phyloP scores from a whole-genome alignment of 176 grass and related monocot species.

The Aechmea fasciata region DNA sequence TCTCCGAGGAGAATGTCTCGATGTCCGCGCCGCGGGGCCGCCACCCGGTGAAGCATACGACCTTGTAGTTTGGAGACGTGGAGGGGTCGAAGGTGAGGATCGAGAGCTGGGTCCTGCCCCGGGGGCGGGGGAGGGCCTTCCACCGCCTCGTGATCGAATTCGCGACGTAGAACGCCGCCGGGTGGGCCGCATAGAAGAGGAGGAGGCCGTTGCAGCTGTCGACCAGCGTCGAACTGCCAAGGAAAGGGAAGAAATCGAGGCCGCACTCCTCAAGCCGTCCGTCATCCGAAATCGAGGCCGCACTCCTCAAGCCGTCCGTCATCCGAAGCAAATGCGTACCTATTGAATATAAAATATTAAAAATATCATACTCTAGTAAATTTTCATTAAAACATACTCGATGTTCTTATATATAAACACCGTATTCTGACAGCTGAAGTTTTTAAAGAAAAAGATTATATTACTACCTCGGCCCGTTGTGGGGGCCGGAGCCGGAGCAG shows the following conservation, averaged over 20 bases:
- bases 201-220: conserved; percentile 86
- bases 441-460: too few species aligned
- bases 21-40: conserved; percentile 38
- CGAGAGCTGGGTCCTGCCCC: conserved; percentile 41
- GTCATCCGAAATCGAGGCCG: too few species aligned
- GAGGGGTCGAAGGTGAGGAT: conserved; percentile 65
- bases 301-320: too few species aligned
- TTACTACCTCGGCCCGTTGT: conserved; percentile 11
- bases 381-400: too few species aligned
- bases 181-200: conserved; percentile 37
- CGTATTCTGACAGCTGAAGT: too few species aligned
- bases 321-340: conserved; percentile 34
- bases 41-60: conserved; percentile 60
- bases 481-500: conserved; percentile 5
- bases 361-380: too few species aligned
- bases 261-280: conserved; percentile 16
- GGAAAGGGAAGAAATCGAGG: conserved; percentile 67
- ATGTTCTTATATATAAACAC: too few species aligned
- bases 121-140: conserved; percentile 31
- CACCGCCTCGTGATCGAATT: conserved; percentile 57
- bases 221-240: conserved; percentile 49
- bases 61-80: conserved; percentile 41
- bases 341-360: too few species aligned
- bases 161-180: conserved; percentile 59
- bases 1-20: conserved; percentile 59